Conservation (phyloP, 257 asterid genomes). For the Salvia rosmarinus region DNA sequence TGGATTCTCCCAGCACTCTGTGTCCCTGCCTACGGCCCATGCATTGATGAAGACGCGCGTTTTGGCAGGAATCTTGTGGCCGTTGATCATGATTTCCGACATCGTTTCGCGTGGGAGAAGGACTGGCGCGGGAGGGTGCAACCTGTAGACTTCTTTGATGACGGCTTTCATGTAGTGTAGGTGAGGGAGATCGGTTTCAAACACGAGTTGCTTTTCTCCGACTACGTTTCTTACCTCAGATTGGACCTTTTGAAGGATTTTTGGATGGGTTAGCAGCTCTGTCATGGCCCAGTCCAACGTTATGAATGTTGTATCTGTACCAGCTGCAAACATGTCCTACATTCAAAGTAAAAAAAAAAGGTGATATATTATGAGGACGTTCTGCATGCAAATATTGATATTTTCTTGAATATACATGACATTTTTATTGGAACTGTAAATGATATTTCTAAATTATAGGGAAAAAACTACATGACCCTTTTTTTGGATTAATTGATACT, state of each 20-base stretch:
- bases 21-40: constrained; percentile 67
- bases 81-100: constrained; percentile 42
- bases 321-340: constrained; percentile 80
- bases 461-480: too few species aligned
- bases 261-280: constrained; percentile 54
- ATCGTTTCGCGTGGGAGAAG: constrained; percentile 61
- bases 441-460: too few species aligned
- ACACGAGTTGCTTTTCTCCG: constrained; percentile 41
- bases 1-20: constrained; percentile 54
- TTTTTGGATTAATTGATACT: too few species aligned
- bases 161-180: constrained; percentile 53
- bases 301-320: constrained; percentile 63
- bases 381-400: too few species aligned
- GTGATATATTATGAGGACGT: too few species aligned
- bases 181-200: constrained; percentile 49
- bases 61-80: constrained; percentile 45
- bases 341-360: too few species aligned
- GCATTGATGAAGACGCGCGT: constrained; percentile 56
- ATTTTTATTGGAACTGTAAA: too few species aligned
- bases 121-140: constrained; percentile 62
- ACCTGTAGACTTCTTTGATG: constrained; percentile 54
- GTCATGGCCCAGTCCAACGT: constrained; percentile 69
- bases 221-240: constrained; percentile 51
- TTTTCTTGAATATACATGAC: too few species aligned
- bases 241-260: constrained; percentile 45